Percentiles rank a stretch among this genome's conserved stretches.
Conservation (phyloP, 305 asterid genomes). For the Fraxinus platypoda region DNA sequence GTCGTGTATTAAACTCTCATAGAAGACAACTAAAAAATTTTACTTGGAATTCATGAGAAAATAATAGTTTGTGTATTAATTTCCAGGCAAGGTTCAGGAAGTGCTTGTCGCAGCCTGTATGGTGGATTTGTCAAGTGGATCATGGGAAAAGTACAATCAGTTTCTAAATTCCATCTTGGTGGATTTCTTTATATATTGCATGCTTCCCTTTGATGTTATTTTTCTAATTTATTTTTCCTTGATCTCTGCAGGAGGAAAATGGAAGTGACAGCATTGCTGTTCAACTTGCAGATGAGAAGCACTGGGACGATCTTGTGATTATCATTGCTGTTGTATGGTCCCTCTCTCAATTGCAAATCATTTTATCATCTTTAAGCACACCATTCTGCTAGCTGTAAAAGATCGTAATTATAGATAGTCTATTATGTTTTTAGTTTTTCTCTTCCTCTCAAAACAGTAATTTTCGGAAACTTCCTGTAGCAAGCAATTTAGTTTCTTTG, state of each 20-base stretch:
- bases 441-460: not conserved
- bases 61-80: constrained; percentile 7
- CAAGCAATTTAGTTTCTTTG: not conserved
- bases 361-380: not conserved
- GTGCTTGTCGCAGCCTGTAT: constrained; percentile 93
- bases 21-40: not conserved
- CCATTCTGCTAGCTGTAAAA: not conserved
- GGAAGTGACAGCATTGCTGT: too few relatives aligned
- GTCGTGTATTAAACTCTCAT: not conserved
- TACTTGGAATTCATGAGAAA: not conserved
- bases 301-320: too few relatives aligned
- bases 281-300: too few relatives aligned
- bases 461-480: not conserved
- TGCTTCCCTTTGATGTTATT: too few relatives aligned
- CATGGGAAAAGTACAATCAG: too few relatives aligned
- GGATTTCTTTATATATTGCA: too few relatives aligned
- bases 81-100: constrained; percentile 86
- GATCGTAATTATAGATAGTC: not conserved
- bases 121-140: constrained; percentile 83
- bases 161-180: too few relatives aligned
- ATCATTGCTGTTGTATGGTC: too few relatives aligned
- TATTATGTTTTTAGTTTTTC: not conserved
- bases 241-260: too few relatives aligned
- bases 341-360: not conserved
- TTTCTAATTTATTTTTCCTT: too few relatives aligned